Conservation (phyloP, 2,329 filamentous ascomycete genomes). For the Gaeumannomyces tritici region DNA sequence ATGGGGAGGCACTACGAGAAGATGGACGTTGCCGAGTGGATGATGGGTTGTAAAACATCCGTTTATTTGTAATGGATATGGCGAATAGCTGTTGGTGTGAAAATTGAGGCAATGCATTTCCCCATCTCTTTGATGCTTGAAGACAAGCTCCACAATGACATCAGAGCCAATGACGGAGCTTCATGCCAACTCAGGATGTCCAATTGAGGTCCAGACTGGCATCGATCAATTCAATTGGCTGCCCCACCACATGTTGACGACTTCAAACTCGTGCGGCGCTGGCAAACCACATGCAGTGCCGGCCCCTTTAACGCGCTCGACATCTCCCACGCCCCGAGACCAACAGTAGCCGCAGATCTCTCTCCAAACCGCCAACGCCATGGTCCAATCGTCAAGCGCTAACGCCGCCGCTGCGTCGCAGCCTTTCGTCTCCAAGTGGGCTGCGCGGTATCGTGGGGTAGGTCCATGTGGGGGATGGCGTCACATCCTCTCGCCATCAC, state of each 20-base stretch:
- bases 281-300: background rate
- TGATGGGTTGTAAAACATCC: too few species aligned
- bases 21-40: too few species aligned
- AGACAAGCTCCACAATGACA: too few species aligned
- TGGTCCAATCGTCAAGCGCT: constrained; percentile 18
- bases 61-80: too few species aligned
- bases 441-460: constrained; percentile 54
- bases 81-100: too few species aligned
- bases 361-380: constrained; percentile 23
- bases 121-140: too few species aligned
- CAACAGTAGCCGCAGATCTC: background rate
- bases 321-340: background rate
- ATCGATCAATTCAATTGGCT: background rate
- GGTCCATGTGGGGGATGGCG: constrained; percentile 13
- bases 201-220: background rate
- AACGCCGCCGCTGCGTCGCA: constrained; percentile 11
- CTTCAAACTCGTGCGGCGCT: background rate
- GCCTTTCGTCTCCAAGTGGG: constrained; percentile 47
- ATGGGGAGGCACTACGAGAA: too few species aligned
- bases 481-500: background rate
- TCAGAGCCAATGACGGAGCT: too few species aligned
- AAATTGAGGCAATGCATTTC: too few species aligned
- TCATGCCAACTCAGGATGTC: background rate
- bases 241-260: background rate
- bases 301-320: background rate